These are phyloP conservation scores for Recurvomyces mirabilis DNA, from an alignment of 495 filamentous ascomycete species.

Conservation along the genomic window DNA sequence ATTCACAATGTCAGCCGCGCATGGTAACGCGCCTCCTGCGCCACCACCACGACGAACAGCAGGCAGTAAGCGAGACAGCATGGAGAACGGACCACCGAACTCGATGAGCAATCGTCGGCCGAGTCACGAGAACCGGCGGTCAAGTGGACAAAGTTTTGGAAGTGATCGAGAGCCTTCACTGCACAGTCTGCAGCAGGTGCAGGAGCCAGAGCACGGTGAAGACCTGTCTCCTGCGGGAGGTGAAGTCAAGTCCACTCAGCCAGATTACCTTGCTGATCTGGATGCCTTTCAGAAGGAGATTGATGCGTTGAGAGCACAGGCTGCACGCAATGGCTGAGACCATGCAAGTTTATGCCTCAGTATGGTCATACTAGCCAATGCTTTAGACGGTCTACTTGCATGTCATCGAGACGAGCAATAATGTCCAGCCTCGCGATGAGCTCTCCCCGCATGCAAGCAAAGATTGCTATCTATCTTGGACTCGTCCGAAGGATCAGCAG, in stretches of 20 bases:
- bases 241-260: neutral
- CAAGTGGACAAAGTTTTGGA: constrained; percentile 13
- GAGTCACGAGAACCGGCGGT: no score
- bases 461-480: no score
- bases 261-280: constrained; percentile 29
- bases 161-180: neutral
- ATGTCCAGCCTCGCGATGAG: no score
- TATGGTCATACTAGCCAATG: no score
- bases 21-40: constrained; percentile 5
- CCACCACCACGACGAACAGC: constrained; percentile 7
- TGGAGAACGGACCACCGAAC: constrained; percentile 1
- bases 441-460: no score
- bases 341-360: no score
- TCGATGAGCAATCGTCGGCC: no score
- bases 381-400: no score
- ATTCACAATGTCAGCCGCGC: neutral
- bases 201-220: no score
- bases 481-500: no score
- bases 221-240: no score
- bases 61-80: constrained; percentile 3
- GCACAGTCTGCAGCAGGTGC: neutral
- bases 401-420: no score
- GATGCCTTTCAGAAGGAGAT: constrained; percentile 30
- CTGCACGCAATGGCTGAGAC: neutral
- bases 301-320: constrained; percentile 24